Evolutionary conservation across 768 basidiomycete genomes (phyloP), one percentile per base, ranked within the genome.

Genomic region (Tulasnella sp.): DNA sequence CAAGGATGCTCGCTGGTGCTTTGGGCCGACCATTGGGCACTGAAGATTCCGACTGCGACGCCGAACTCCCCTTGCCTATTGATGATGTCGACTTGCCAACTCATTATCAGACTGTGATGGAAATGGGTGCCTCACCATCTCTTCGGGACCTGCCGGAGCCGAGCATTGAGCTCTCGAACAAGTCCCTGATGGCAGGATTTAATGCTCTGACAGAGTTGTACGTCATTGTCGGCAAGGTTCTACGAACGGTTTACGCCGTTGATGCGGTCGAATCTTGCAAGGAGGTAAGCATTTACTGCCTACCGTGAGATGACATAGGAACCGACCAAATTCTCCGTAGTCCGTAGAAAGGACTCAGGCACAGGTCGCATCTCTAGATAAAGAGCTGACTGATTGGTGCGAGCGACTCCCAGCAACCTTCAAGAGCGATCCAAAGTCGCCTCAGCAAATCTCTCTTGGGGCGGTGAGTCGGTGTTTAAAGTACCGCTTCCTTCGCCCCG

Each of bases 21-120:
- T 89, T 97, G 20, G 96, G 96, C 73, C 90, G 96, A 14, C 96
- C 96, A 3, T 90, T 97, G 79, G 96, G 95, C 40, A 89, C 96
- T 82, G 94, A 96, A 83, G 96, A 97, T 86, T 88, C 92, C 16
- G 96, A 97, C 85, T 96, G 96, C 83, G 96, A 97, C 84, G 93
- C 94, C 44, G 95, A 96, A 84, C 87, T 92, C 76, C 96, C 96
- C 6, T 89, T 92, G 50, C 92, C 93, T 80, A 89, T 96, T 54
- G 96, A 97, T 83, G 96, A 97, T 84, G 94, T 93, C 75, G 85
- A 89, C 82, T 86, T 96, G 4, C 88, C 90, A 11, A 91, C 93
- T 83, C 94, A 93, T 85, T 94, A 92, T 85, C 89, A 91, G 89
- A 22, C 87, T 88, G 40, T 28, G 81, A 83, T 41, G 82, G 41